Conservation (phyloP, 306 rosid species). For the Vigna hirtella region DNA sequence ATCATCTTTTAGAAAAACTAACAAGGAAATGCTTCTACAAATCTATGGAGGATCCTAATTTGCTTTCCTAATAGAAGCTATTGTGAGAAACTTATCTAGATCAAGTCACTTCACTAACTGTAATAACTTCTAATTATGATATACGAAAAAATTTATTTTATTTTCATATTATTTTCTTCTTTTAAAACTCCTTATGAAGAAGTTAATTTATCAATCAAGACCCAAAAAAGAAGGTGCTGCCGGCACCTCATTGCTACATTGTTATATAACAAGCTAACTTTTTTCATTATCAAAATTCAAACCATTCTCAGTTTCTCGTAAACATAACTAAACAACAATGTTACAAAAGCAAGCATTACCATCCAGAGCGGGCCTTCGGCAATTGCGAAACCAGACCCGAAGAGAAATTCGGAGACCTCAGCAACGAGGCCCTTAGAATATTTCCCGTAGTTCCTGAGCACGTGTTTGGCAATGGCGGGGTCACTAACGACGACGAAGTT, state of each 20-base stretch:
- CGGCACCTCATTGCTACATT: not conserved
- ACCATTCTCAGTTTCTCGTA: not conserved
- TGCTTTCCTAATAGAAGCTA: too few relatives aligned
- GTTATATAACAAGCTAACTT: not conserved
- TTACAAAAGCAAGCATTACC: conserved; percentile 54
- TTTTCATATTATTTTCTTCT: too few relatives aligned
- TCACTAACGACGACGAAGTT: conserved; percentile 93
- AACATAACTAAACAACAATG: not conserved
- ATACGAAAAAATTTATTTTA: too few relatives aligned
- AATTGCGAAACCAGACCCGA: conserved; percentile 90
- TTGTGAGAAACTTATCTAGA: too few relatives aligned
- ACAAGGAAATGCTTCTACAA: not conserved
- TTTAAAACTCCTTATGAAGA: too few relatives aligned
- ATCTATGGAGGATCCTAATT: too few relatives aligned
- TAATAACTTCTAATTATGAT: too few relatives aligned
- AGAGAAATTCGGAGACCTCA: conserved; percentile 88
- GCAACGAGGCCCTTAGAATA: conserved; percentile 83
- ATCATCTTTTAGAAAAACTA: too few relatives aligned
- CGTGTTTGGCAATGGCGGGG: conserved; percentile 90
- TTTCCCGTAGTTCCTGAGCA: conserved; percentile 79
- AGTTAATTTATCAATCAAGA: too few relatives aligned
- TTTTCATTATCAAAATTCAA: not conserved
- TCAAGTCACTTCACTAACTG: too few relatives aligned
- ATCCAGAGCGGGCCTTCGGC: conserved; percentile 98
- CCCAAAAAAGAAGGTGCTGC: too few relatives aligned